These are phyloP conservation scores for Fusarium pseudoanthophilum DNA, from an alignment of 2,329 filamentous ascomycete genomes.

Conservation along the genomic window DNA sequence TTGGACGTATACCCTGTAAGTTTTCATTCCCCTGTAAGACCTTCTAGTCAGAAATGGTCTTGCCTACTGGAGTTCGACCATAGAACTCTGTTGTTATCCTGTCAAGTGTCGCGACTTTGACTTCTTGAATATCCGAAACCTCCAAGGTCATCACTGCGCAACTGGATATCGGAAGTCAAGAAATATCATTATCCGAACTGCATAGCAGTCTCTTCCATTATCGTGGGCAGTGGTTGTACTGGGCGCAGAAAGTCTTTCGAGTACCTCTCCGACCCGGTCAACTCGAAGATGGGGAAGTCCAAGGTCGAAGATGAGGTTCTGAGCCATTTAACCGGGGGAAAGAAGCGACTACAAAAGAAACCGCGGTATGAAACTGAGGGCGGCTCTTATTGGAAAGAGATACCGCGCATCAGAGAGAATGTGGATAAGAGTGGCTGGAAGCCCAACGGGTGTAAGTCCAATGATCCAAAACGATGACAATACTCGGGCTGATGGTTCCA, in stretches of 20 bases:
- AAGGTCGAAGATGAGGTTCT: too few species aligned
- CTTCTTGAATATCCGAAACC: background rate
- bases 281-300: background rate
- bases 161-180: too few species aligned
- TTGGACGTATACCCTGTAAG: background rate
- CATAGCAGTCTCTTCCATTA: background rate
- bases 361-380: too few species aligned
- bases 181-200: background rate
- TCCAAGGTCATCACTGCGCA: background rate
- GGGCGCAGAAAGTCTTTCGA: background rate
- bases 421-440: background rate
- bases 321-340: too few species aligned
- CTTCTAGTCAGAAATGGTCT: background rate
- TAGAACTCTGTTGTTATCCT: accelerated
- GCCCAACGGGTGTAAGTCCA: background rate
- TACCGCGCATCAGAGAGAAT: background rate
- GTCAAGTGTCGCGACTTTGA: background rate
- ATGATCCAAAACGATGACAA: accelerated
- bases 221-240: background rate
- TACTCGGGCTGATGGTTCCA: accelerated
- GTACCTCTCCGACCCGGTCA: background rate
- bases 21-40: accelerated
- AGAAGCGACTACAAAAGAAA: too few species aligned
- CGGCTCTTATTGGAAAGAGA: too few species aligned
- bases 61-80: background rate